These are phyloP conservation scores for Chalara sp. DNA, from an alignment of 2,329 filamentous ascomycete genomes.

Conservation along the genomic window DNA sequence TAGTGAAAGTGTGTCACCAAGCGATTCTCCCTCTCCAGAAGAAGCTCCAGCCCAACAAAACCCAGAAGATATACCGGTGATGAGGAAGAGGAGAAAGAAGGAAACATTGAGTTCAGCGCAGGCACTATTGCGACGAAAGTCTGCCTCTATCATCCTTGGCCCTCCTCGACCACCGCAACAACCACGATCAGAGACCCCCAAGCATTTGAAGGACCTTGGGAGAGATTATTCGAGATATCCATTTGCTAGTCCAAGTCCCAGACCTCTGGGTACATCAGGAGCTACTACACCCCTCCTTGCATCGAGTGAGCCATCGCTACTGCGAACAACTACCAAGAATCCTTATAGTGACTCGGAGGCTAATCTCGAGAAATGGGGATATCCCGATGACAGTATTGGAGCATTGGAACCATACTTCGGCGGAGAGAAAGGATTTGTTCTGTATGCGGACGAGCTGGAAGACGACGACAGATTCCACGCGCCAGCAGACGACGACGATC, in stretches of 20 bases:
- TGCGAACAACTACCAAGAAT: slow-evolving; percentile 14
- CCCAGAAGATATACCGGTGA: not conserved
- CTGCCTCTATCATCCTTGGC: slow-evolving; percentile 1
- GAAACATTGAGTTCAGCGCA: slow-evolving; percentile 11
- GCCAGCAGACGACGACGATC: slow-evolving; percentile 43
- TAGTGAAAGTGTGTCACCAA: slow-evolving; percentile 4
- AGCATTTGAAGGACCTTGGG: slow-evolving; percentile 19
- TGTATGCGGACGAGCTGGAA: slow-evolving; percentile 43
- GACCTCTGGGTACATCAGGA: not conserved
- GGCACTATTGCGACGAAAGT: slow-evolving; percentile 16
- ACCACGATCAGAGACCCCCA: slow-evolving; percentile 11
- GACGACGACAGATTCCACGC: slow-evolving; percentile 48
- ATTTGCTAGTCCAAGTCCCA: slow-evolving; percentile 7
- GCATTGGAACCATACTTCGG: slow-evolving; percentile 36
- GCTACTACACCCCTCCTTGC: not conserved
- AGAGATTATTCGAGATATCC: slow-evolving; percentile 27
- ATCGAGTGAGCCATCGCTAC: slow-evolving; percentile 1
- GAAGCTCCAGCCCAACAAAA: slow-evolving; percentile 7
- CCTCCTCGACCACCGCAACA: no score
- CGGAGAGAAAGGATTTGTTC: slow-evolving; percentile 29
- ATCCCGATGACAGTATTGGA: slow-evolving; percentile 39
- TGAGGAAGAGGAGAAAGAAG: slow-evolving; percentile 5
- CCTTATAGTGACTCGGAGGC: slow-evolving; percentile 17
- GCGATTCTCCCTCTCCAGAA: slow-evolving; percentile 14
- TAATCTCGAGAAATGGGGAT: slow-evolving; percentile 31